Base-by-base conservation (phyloP, 495 filamentous ascomycete genomes). In the Collariella sp. region DNA sequence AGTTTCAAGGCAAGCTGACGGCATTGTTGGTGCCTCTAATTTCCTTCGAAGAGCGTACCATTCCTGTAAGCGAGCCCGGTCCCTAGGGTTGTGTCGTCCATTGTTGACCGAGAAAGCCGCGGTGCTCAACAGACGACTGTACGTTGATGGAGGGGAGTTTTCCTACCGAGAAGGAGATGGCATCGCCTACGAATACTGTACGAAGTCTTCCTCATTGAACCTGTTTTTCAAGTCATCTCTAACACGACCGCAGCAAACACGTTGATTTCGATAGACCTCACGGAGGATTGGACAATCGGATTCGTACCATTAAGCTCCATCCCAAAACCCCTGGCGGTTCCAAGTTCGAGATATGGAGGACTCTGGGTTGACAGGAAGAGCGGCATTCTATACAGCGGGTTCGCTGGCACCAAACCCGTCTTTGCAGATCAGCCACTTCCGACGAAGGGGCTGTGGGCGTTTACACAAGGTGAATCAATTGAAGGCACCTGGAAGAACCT, bases 11-110 rank as follows among this genome's bases (percentile, higher is more conserved):
- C 60, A 65, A 34, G 63, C 50, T 18, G 48, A 63, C 45, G 51
- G 60, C 33, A 57, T 18, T 5, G 33, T 60, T 7, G 55, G 52
- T 26, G 35, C 50, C 1, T 46, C 61, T 1, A 42, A 46, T 1
- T 61, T 63, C 39, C 23, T 65, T 23, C 56, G 63, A 16, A 58
- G 60, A 51, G 57, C 54, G 4, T 65, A 44, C 29, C 63, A 65
- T 39, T 52, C 62, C 11, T 65, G 63, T 65, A 47, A 52, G 60
- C 33, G 34, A n/a, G n/a, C 20, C 7, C 34, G 18, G 15, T 19
- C 7, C 31, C 13, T 4, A 0, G 13, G 9, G 7, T 1, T 15
- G 31, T 1, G 19, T 23, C 9, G 13, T 3, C 23, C 20, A 24
- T 13, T 48, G 49, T 23, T 41, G 22, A 35, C 16, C 2, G 11